Evolutionary conservation across 2,329 filamentous ascomycete species (phyloP), one percentile per base, ranked within the genome.

Genomic region (Penicillium sumatraense): DNA sequence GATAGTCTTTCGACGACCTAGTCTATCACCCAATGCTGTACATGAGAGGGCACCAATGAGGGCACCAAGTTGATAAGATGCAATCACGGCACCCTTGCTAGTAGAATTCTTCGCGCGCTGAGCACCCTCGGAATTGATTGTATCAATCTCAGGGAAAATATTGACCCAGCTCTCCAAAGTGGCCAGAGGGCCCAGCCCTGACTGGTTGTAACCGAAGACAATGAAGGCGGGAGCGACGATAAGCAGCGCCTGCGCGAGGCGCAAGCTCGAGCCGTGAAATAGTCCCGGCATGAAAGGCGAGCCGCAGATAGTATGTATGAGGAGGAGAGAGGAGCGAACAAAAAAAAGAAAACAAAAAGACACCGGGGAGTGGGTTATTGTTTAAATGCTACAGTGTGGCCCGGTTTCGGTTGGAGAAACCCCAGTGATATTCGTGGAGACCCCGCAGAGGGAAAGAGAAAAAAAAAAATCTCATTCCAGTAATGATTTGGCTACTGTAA

Each of bases 1-100:
- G 52, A 80, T 79, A 9, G 76, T 76, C 53, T 72, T 72, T 20
- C 75, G 73, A 20, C 81, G 76, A 38, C 81, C 81, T 13, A 81
- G 72, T 3, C 68, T 62, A 36, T 83, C 76, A 41, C 80, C 79
- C 1, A 75, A 47, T 3, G 35, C 48, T 23, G 54, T 59, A 45
- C 59, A 62, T 1, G 59, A 62, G 6, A 65, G 35, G n/a, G 61
- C 56, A 33, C 63, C 61, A 13, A 64, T 18, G 2, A 65, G 51
- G 33, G 54, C 59, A 50, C 63, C 61, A 10, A 62, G 41, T 35
- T 60, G 55, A 44, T 62, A 62, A 18, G 56, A 59, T 5, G 59
- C 61, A 54, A 74, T 71, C 1, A 67, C 66, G 27, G 67, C 67
- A 46, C 71, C 70, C 68, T 51, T 52, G 18, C 20, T 38, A 3